Evolutionary conservation across 768 basidiomycete genomes (phyloP).

Genomic region (Tricholoma hemisulphureum): DNA sequence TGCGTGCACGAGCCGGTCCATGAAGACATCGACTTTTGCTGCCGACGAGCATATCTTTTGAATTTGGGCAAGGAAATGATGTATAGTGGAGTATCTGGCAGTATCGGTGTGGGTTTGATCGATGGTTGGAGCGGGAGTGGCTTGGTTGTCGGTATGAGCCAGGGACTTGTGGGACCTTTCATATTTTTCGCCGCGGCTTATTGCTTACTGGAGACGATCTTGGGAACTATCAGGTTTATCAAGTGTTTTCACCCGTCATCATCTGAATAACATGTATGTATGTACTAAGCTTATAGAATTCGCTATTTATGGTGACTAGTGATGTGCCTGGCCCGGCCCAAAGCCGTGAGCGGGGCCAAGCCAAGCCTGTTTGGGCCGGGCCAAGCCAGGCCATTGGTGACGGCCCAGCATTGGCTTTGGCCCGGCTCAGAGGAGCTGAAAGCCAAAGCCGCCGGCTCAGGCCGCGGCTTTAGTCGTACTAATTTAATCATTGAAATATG

Average conservation of each 20-base stretch:
- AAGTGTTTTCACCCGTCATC: not conserved
- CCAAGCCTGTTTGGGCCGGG: no score
- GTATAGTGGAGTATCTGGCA: slow-evolving; percentile 11
- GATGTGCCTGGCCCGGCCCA: no score
- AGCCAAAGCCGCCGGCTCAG: no score
- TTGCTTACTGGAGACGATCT: slow-evolving; percentile 1
- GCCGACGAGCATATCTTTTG: not conserved
- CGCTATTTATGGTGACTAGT: no score
- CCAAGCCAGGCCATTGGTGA: no score
- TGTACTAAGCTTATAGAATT: no score
- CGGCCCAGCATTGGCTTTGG: no score
- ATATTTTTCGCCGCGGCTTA: slow-evolving; percentile 5
- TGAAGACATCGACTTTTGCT: not conserved
- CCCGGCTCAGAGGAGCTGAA: no score
- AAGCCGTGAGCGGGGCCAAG: no score
- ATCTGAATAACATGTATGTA: not conserved
- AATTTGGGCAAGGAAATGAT: slow-evolving; percentile 13
- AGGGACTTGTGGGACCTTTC: slow-evolving; percentile 10
- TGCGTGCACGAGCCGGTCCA: not conserved
- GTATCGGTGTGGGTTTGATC: slow-evolving; percentile 6
- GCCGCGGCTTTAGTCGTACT: no score
- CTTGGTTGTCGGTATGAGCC: slow-evolving; percentile 1
- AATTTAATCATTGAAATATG: no score
- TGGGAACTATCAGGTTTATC: slow-evolving; percentile 2
- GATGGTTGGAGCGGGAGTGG: slow-evolving; percentile 6